Evolutionary conservation across 805 yeast species (phyloP).

Genomic region (Kazachstania viticola): DNA sequence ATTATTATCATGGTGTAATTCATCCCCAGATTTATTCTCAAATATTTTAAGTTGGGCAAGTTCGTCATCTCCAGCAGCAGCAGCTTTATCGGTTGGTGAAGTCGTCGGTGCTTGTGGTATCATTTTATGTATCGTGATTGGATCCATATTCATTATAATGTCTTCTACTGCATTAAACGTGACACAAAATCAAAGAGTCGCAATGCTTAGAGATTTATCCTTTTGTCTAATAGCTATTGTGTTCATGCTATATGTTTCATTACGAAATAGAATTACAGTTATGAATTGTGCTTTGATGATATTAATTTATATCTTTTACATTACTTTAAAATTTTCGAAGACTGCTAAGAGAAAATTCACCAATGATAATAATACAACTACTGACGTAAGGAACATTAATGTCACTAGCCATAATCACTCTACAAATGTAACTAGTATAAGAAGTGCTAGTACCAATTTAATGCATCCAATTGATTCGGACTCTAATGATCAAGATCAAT

Average conservation of each 20-base stretch:
- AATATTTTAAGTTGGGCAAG: constrained; percentile 27
- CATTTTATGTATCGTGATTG: constrained; percentile 26
- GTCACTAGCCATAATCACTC: background rate
- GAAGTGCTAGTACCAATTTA: background rate
- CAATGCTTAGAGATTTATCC: constrained; percentile 18
- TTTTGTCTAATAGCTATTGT: constrained; percentile 17
- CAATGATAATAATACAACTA: background rate
- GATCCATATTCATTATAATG: constrained; percentile 24
- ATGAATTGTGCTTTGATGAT: constrained; percentile 20
- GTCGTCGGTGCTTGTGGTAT: constrained; percentile 29
- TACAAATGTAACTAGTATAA: background rate
- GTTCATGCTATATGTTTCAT: constrained; percentile 16
- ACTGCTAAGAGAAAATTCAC: background rate
- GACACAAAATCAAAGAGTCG: constrained; percentile 9
- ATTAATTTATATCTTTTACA: constrained; percentile 13
- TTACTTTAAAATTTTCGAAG: constrained; percentile 3
- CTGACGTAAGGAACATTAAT: too few relatives aligned
- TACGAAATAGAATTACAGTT: constrained; percentile 15
- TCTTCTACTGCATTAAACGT: constrained; percentile 10
- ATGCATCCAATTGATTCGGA: background rate
- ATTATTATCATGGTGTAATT: constrained; percentile 28
- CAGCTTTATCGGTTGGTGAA: constrained; percentile 26
- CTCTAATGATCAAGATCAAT: background rate
- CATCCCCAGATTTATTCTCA: constrained; percentile 28
- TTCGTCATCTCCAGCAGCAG: constrained; percentile 11